Evolutionary conservation across 2,329 filamentous ascomycete genomes (phyloP), one percentile per base, ranked within the genome.

Genomic region (Hawksworthiomyces lignivorus): DNA sequence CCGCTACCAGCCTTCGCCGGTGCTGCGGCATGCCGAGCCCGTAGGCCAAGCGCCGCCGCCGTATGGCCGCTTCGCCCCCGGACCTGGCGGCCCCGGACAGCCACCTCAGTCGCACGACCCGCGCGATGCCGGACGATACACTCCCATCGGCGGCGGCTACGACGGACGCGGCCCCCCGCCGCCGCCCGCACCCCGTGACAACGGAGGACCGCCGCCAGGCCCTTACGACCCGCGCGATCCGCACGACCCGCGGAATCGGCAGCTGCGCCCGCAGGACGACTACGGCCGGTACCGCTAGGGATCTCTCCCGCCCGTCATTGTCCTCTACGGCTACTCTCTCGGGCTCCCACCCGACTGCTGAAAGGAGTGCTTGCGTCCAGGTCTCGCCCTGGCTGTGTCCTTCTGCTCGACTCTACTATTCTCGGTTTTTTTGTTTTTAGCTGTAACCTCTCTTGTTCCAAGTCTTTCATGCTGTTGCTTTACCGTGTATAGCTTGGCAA

Each of bases 121-220:
- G n/a, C 41, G 45, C 15, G 39, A 48, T 10, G 36, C 43, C 12
- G 41, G 55, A 3, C 54, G 52, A 24, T 59, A 56, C 37, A 57
- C 57, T 3, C 57, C 57, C 1, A 52, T 54, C n/a, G 50, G 46
- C 15, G 58, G 55, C 41, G 56, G 46, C 15, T 59, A 56, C 41
- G 56, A 59, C n/a, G 43, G 38, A 9, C 52, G 53, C 3, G 48
- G 48, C 2, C 51, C 47, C 4, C 50, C 50, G 20, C 45, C 46
- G 5, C 48, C 41, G 10, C 31, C 26, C 7, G 8, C 24, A 4
- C 24, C 24, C n/a, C n/a, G n/a, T n/a, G n/a, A n/a, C n/a, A n/a
- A n/a, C n/a, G n/a, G n/a, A 41, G 28, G 42, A 36, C 41, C 15
- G 19, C 27, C 22, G 18, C 29, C 33, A 7, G 36, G 26, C 5